Conservation (phyloP, 2,329 filamentous ascomycete genomes). For the Trichoderma pleuroti region DNA sequence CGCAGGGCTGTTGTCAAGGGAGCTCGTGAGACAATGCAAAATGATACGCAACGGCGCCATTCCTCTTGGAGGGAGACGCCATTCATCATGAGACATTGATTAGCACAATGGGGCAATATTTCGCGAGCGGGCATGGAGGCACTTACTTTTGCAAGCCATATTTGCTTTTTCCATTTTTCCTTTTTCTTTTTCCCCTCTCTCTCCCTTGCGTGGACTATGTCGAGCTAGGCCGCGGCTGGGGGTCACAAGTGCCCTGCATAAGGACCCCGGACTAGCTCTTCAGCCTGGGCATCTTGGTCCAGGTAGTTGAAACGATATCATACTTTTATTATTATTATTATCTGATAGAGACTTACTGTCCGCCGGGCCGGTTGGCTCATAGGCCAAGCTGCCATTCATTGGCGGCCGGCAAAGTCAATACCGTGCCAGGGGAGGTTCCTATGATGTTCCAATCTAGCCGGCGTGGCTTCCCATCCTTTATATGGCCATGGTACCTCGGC, state of each 20-base stretch:
- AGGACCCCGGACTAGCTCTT: neutral
- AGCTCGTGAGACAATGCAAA: neutral
- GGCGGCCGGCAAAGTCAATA: neutral
- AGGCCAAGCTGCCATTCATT: neutral
- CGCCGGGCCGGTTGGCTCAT: neutral
- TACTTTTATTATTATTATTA: neutral
- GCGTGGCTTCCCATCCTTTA: neutral
- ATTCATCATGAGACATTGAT: neutral
- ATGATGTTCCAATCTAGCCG: neutral
- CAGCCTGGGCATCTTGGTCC: neutral
- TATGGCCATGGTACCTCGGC: neutral
- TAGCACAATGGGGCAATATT: neutral
- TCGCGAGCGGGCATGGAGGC: neutral
- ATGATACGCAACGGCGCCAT: neutral
- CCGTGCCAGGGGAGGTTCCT: neutral
- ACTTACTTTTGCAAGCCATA: neutral
- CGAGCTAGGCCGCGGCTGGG: neutral
- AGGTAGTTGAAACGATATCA: neutral
- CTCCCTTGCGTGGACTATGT: neutral
- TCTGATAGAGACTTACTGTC: neutral
- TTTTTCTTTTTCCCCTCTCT: neutral
- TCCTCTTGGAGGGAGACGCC: neutral
- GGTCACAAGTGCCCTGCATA: conserved; percentile 1
- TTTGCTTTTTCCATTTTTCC: neutral
- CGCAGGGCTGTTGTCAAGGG: neutral